A percentile compares a stretch with the other conserved stretches of the same genome.
Conservation (phyloP, 1,284 basidiomycete genomes). For the Sporisorium exsertum region DNA sequence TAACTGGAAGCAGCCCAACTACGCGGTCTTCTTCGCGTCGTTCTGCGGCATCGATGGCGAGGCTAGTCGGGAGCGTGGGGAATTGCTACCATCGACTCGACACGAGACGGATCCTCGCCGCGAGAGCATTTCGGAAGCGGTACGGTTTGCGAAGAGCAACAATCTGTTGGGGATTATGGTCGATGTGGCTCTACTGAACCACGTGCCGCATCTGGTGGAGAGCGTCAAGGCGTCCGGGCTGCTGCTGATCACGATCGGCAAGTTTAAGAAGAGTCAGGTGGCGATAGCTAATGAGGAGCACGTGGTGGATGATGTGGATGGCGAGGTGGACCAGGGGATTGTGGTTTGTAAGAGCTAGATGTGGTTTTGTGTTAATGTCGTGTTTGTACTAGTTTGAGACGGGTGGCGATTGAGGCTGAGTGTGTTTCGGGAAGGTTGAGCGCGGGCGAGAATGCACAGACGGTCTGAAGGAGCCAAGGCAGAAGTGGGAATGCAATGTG, state of each 20-base stretch:
- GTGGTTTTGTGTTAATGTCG: slow-evolving; percentile 1
- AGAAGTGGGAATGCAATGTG: background rate
- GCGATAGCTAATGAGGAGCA: slow-evolving; percentile 6
- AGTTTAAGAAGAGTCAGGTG: slow-evolving; percentile 16
- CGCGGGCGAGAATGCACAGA: background rate
- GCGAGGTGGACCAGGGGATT: slow-evolving; percentile 55
- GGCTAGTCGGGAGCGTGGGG: slow-evolving; percentile 24
- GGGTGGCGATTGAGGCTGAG: background rate
- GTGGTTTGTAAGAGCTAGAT: slow-evolving; percentile 54
- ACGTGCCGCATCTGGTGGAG: slow-evolving; percentile 61
- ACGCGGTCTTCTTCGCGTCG: slow-evolving; percentile 93
- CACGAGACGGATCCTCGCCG: slow-evolving; percentile 73
- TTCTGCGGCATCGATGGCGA: slow-evolving; percentile 79
- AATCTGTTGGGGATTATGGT: slow-evolving; percentile 93
- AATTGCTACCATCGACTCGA: slow-evolving; percentile 69
- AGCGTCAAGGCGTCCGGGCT: slow-evolving; percentile 65
- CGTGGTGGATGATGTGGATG: slow-evolving; percentile 45
- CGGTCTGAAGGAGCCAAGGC: background rate
- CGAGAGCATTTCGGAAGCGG: slow-evolving; percentile 85
- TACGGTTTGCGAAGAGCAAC: slow-evolving; percentile 92
- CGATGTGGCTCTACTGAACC: slow-evolving; percentile 76
- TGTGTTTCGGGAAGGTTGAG: background rate
- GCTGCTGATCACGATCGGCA: slow-evolving; percentile 64
- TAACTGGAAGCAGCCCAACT: slow-evolving; percentile 99
- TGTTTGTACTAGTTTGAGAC: background rate